These are phyloP conservation scores for Lipomyces spencermartinsiae DNA, from an alignment of 805 yeast genomes.

Conservation along the genomic window DNA sequence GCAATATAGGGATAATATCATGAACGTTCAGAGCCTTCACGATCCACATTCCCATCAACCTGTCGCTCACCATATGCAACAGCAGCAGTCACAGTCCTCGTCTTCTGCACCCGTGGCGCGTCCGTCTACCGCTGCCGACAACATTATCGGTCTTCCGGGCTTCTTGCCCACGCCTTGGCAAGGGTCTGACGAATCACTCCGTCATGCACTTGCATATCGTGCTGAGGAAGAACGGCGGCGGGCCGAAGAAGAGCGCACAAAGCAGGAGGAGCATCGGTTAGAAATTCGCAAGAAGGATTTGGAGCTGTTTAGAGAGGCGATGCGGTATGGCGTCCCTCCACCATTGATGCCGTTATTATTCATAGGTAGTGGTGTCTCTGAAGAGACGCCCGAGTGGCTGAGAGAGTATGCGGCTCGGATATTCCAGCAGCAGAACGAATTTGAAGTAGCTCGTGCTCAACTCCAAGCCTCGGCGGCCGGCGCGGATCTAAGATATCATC, in stretches of 20 bases:
- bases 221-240: conserved; percentile 39
- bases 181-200: conserved; percentile 37
- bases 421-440: conserved; percentile 37
- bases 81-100: not conserved
- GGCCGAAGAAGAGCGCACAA: conserved; percentile 74
- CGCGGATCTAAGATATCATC: conserved; percentile 17
- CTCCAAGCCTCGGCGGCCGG: conserved; percentile 14
- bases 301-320: conserved; percentile 63
- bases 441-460: conserved; percentile 10
- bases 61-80: not conserved
- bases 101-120: conserved; percentile 12
- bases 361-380: conserved; percentile 43
- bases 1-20: not conserved
- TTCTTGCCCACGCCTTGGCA: conserved; percentile 32
- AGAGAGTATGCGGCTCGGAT: conserved; percentile 35
- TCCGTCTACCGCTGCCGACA: conserved; percentile 16
- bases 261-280: conserved; percentile 69
- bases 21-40: conserved; percentile 20
- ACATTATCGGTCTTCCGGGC: conserved; percentile 22
- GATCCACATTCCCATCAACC: conserved; percentile 16
- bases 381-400: conserved; percentile 37
- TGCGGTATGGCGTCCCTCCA: conserved; percentile 64
- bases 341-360: conserved; percentile 65
- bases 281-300: conserved; percentile 64
- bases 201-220: conserved; percentile 36